Percentiles rank a stretch among this genome's conserved stretches.
phyloP scores from a whole-genome alignment of 2,329 filamentous ascomycete species.

The Exophiala alcalophila region DNA sequence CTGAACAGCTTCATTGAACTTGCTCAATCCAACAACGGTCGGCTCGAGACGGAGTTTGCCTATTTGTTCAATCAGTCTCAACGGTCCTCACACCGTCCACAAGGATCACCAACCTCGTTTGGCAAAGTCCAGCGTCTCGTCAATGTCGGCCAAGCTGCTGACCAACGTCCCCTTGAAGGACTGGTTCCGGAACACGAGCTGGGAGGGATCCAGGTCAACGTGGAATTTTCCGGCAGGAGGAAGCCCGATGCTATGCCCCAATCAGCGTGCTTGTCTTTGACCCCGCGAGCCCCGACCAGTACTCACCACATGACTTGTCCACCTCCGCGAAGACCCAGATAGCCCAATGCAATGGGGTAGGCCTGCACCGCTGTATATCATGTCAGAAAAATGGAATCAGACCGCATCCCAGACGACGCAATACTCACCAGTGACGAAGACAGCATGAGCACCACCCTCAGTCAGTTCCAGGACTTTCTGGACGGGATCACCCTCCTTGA shows the following conservation, averaged over 20 bases:
- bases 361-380: conserved; percentile 33
- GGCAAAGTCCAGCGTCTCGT: conserved; percentile 27
- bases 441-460: conserved; percentile 49
- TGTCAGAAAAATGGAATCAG: conserved; percentile 5
- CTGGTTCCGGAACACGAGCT: conserved; percentile 24
- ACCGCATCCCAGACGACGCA: neutral
- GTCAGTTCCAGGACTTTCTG: conserved; percentile 45
- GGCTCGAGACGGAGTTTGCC: conserved; percentile 29
- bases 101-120: conserved; percentile 17
- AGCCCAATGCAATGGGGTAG: conserved; percentile 44
- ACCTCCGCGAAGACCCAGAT: conserved; percentile 48
- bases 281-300: neutral
- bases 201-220: conserved; percentile 22
- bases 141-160: conserved; percentile 21
- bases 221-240: conserved; percentile 29
- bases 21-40: conserved; percentile 27
- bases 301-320: conserved; percentile 50
- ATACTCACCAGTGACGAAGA: conserved; percentile 39
- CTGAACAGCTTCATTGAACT: conserved; percentile 29
- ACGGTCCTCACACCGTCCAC: neutral
- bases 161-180: conserved; percentile 27
- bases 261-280: neutral
- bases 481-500: conserved; percentile 41
- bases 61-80: conserved; percentile 2
- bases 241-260: conserved; percentile 38